phyloP scores from a whole-genome alignment of 306 rosid species.

The Prunus armeniaca region DNA sequence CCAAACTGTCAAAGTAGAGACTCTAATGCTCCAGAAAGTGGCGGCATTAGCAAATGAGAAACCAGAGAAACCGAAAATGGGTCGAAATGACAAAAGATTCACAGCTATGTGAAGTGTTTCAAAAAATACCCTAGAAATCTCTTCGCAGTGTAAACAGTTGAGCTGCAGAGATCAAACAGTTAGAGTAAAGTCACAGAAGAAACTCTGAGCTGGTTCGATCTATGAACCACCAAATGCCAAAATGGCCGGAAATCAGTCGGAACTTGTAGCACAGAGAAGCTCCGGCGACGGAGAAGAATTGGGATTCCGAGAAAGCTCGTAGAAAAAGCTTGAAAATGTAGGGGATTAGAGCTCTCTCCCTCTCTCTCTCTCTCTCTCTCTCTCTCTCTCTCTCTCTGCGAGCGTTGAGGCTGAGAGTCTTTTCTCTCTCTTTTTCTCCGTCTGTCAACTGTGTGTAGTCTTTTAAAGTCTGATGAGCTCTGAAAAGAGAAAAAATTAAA shows the following conservation, averaged over 20 bases:
- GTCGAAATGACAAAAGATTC: background rate
- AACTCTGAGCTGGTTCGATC: conserved; percentile 22
- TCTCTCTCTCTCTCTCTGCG: conserved; percentile 1
- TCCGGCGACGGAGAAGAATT: background rate
- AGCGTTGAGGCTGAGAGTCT: too few species aligned
- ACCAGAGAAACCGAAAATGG: conserved; percentile 8
- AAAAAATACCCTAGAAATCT: conserved; percentile 36
- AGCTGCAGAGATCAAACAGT: conserved; percentile 15
- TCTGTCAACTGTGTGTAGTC: background rate
- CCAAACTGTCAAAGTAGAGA: conserved; percentile 10
- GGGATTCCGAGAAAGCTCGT: background rate
- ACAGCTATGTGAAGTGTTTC: conserved; percentile 4
- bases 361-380: too few species aligned
- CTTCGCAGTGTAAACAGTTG: background rate
- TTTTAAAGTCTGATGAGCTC: conserved; percentile 7
- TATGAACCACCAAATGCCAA: conserved; percentile 23
- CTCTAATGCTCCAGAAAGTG: background rate
- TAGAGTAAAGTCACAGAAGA: conserved; percentile 6
- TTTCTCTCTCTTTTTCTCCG: conserved; percentile 9
- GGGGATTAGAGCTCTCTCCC: background rate
- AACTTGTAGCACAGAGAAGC: background rate
- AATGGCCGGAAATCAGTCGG: conserved; percentile 6
- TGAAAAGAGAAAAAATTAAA: conserved; percentile 14
- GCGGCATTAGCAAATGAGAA: conserved; percentile 17
- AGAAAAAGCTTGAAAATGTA: background rate